Percentiles rank a stretch among this genome's conserved stretches.
Evolutionary conservation across 164 flowering plant species (phyloP).

Genomic region (Kingdonia uniflora): DNA sequence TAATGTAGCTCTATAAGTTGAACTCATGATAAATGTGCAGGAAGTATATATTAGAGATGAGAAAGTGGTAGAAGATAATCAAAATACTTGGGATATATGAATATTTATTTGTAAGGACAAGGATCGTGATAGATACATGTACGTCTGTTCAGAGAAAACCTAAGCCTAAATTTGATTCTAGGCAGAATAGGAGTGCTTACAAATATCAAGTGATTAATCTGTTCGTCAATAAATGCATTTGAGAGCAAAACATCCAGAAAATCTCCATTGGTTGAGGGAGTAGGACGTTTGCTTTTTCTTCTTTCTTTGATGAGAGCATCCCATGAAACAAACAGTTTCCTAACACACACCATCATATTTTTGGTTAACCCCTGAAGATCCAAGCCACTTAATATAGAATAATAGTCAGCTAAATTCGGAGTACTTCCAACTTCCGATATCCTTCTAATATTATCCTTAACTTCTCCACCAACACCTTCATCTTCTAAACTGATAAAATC

Average conservation of each 20-base stretch:
- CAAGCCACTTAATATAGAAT: slow-evolving; percentile 18
- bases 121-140: no score
- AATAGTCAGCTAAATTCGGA: slow-evolving; percentile 26
- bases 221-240: slow-evolving; percentile 14
- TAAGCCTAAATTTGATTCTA: no score
- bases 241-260: slow-evolving; percentile 16
- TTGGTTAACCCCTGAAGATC: slow-evolving; percentile 19
- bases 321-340: slow-evolving; percentile 14
- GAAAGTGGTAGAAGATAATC: no score
- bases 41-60: no score
- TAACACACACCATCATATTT: slow-evolving; percentile 5
- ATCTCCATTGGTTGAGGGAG: background rate
- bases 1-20: no score
- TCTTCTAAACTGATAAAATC: slow-evolving; percentile 18
- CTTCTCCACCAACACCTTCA: slow-evolving; percentile 7
- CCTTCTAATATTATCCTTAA: slow-evolving; percentile 9
- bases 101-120: no score
- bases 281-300: slow-evolving; percentile 6
- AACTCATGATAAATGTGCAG: no score
- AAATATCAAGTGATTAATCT: slow-evolving; percentile 11
- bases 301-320: slow-evolving; percentile 17
- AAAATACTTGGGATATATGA: no score
- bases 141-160: no score
- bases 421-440: slow-evolving; percentile 8
- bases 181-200: background rate